Percentiles rank a stretch among this genome's conserved stretches.
Conservation (phyloP, 257 asterid genomes). For the Craterostigma plantagineum region DNA sequence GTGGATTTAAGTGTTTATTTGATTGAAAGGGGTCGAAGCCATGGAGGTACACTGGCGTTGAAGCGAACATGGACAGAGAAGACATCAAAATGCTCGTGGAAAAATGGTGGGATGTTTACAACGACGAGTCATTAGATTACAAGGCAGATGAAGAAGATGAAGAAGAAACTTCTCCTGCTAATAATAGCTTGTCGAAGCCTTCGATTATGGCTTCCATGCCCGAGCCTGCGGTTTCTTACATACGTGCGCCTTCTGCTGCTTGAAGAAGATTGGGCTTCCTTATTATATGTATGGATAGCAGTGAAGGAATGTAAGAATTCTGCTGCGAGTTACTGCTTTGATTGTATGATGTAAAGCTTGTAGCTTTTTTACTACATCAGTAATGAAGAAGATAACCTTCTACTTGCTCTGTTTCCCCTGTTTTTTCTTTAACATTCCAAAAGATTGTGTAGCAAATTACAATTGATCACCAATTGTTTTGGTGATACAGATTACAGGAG, state of each 20-base stretch:
- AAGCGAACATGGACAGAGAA: constrained; percentile 28
- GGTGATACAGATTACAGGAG: no score
- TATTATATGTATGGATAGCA: constrained; percentile 2
- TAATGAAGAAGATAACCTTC: no score
- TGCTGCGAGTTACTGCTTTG: constrained; percentile 3
- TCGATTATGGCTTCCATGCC: constrained; percentile 28
- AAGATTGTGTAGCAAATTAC: no score
- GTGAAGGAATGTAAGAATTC: constrained; percentile 14
- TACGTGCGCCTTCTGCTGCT: constrained; percentile 63
- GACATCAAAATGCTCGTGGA: constrained; percentile 21
- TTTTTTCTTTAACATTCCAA: no score
- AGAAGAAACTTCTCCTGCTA: constrained; percentile 9
- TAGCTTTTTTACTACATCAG: no score
- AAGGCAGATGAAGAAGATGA: constrained; percentile 9
- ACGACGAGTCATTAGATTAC: constrained; percentile 22
- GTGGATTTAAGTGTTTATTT: no score
- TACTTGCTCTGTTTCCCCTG: no score
- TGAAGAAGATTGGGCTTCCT: constrained; percentile 5
- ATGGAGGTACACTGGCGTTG: constrained; percentile 30
- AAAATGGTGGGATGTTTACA: constrained; percentile 33
- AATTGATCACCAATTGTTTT: no score
- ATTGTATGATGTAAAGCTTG: no score
- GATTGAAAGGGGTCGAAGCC: constrained; percentile 17
- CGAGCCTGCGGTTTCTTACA: constrained; percentile 31
- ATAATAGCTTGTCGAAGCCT: constrained; percentile 25